Conservation (phyloP, 805 yeast species). For the Millerago galiae region DNA sequence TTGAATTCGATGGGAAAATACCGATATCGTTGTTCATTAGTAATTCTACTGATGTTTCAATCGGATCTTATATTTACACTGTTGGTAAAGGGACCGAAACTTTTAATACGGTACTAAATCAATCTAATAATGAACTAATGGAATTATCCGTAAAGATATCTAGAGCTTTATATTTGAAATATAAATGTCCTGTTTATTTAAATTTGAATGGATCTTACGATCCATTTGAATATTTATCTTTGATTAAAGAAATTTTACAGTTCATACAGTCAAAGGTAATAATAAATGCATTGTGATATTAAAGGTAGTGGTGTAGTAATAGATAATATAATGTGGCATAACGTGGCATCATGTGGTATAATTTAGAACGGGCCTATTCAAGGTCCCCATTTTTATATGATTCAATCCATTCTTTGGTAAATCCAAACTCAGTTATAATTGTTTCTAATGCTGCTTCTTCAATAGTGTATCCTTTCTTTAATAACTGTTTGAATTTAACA, state of each 20-base stretch:
- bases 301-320: background rate
- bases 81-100: constrained; percentile 29
- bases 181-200: constrained; percentile 38
- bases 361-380: background rate
- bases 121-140: constrained; percentile 30
- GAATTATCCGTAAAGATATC: constrained; percentile 41
- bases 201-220: constrained; percentile 35
- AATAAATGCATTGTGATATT: background rate
- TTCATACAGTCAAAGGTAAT: constrained; percentile 21
- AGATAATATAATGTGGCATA: background rate
- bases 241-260: constrained; percentile 24
- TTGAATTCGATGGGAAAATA: constrained; percentile 9
- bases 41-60: constrained; percentile 23
- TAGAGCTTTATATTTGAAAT: constrained; percentile 33
- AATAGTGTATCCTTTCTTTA: background rate
- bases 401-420: background rate
- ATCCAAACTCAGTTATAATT: background rate
- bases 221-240: constrained; percentile 27
- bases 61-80: constrained; percentile 42
- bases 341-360: no score
- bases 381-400: background rate
- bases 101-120: constrained; percentile 37
- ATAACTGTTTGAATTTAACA: background rate
- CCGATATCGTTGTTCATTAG: constrained; percentile 35
- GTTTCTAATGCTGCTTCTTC: background rate